A percentile compares a stretch with the other conserved stretches of the same genome.
phyloP scores from a whole-genome alignment of 2,329 filamentous ascomycete species.

The Nigrospora sphaerica region DNA sequence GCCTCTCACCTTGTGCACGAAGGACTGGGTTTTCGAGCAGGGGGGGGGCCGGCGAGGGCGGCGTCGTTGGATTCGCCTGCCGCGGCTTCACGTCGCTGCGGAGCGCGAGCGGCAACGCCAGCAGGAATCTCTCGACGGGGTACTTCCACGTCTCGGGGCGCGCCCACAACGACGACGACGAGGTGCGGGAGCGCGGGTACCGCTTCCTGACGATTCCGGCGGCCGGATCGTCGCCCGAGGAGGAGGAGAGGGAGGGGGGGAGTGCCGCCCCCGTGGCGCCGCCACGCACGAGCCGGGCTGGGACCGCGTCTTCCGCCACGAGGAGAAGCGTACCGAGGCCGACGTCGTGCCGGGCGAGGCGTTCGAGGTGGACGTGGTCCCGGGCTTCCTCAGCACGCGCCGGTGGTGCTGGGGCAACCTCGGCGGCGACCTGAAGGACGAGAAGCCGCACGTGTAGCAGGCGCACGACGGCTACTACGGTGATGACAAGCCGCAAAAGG shows the following conservation, averaged over 20 bases:
- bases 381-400: slow-evolving; percentile 2
- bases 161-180: neutral
- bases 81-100: slow-evolving; percentile 3
- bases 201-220: slow-evolving; percentile 8
- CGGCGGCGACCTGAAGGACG: slow-evolving; percentile 5
- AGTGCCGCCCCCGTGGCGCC: neutral
- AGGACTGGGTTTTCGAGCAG: slow-evolving; percentile 3
- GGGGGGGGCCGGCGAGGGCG: slow-evolving; percentile 1
- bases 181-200: slow-evolving; percentile 6
- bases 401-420: slow-evolving; percentile 12
- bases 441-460: slow-evolving; percentile 6
- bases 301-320: slow-evolving; percentile 9
- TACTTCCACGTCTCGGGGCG: slow-evolving; percentile 1
- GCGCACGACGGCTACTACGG: neutral
- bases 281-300: slow-evolving; percentile 4
- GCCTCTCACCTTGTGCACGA: slow-evolving; percentile 4
- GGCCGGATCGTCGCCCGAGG: neutral
- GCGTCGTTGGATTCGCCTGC: slow-evolving; percentile 5
- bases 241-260: neutral
- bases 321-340: slow-evolving; percentile 1
- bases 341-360: slow-evolving; percentile 5
- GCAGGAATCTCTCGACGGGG: slow-evolving; percentile 3
- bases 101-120: neutral
- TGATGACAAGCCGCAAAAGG: slow-evolving; percentile 2
- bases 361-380: slow-evolving; percentile 3